Base-by-base conservation (phyloP, 2,329 filamentous ascomycete species). In the Clarireedia paspali region DNA sequence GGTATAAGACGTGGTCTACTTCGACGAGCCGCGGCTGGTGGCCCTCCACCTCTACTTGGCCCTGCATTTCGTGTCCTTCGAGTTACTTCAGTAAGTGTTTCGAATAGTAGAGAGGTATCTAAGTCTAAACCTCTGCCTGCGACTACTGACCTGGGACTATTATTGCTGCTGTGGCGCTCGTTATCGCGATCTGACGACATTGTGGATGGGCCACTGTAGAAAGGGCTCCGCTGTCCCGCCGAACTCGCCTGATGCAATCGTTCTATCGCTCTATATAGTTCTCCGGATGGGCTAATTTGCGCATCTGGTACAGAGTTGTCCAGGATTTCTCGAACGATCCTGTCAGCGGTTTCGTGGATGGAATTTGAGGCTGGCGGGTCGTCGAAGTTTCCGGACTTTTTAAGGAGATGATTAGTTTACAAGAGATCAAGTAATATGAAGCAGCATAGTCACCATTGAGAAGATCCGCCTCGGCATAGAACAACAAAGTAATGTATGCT, bases 201-300 rank as follows among this genome's bases (percentile, higher is more conserved):
- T 12, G 20, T 50, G 14, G 24, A 42, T 30, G 39, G 47, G 15
- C 15, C 34, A 42, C 17, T 10, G 38, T 50, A 23, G 10, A 27
- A 38, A 34, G 39, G 27, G 14, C 9, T 55, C 34, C 14, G 10
- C 36, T 23, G 17, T 51, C 46, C 53, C 23, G 40, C 39, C 46
- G 20, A n/a, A 26, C 48, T 42, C 40, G 26, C 39, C 46, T 51
- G 47, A 2, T 36, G 34, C n/a, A 45, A 56, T 45, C 53, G 47
- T 59, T 73, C 73, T 71, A 76, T 71, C 50, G 71, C 70, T 62
- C 72, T 67, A 59, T 70, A 73, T 49, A 76, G 63, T 65, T 76
- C 73, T 60, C 73, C 72, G 26, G 73, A 75, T 20, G 72, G 70
- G 50, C 70, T 74, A 46, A 74, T 70, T 44, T 73, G 65, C 55